These are phyloP conservation scores for Aspergillus sp. DNA, from an alignment of 2,329 filamentous ascomycete species.

Conservation along the genomic window DNA sequence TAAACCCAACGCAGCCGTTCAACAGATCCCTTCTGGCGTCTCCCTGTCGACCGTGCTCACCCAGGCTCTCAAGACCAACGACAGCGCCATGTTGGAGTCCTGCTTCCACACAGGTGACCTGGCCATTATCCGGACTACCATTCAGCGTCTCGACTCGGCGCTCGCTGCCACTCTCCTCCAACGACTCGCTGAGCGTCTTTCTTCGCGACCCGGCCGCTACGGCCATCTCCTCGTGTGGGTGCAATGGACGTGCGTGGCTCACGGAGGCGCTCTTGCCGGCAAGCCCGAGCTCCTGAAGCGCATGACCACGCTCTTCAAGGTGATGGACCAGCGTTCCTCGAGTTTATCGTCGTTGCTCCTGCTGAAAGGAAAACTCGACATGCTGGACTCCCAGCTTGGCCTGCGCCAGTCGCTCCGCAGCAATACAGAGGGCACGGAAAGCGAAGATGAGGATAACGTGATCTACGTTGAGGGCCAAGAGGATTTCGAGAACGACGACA, in stretches of 20 bases:
- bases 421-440: slow-evolving; percentile 29
- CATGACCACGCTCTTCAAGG: slow-evolving; percentile 70
- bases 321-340: slow-evolving; percentile 76
- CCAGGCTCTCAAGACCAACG: slow-evolving; percentile 87
- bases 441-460: slow-evolving; percentile 60
- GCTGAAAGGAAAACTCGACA: slow-evolving; percentile 90
- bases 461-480: slow-evolving; percentile 83
- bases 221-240: slow-evolving; percentile 91
- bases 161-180: slow-evolving; percentile 71
- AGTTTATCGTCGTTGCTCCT: slow-evolving; percentile 75
- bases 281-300: slow-evolving; percentile 75
- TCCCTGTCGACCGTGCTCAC: slow-evolving; percentile 88
- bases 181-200: slow-evolving; percentile 77
- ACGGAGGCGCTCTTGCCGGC: slow-evolving; percentile 81
- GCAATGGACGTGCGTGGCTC: slow-evolving; percentile 85
- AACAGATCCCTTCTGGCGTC: slow-evolving; percentile 60
- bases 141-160: slow-evolving; percentile 79
- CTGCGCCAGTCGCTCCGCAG: slow-evolving; percentile 63
- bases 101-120: slow-evolving; percentile 76
- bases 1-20: slow-evolving; percentile 38
- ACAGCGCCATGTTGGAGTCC: slow-evolving; percentile 79
- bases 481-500: slow-evolving; percentile 42
- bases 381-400: slow-evolving; percentile 83
- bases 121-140: slow-evolving; percentile 72
- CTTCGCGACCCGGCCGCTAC: slow-evolving; percentile 78